A percentile compares a stretch with the other conserved stretches of the same genome.
Conservation (phyloP, 352 stramenopile species). For the Aphanomyces stellatus region DNA sequence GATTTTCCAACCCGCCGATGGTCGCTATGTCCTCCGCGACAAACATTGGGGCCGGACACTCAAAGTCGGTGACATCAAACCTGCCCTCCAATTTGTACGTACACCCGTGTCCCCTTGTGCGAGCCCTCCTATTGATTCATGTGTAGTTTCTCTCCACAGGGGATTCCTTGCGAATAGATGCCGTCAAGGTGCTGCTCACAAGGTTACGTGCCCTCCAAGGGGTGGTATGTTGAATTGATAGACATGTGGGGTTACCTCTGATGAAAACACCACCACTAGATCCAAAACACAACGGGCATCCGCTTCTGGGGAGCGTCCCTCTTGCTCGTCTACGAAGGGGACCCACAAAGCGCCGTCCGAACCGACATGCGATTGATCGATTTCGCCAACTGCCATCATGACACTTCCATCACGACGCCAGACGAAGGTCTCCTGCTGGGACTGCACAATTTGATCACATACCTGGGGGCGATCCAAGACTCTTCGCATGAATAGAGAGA, state of each 20-base stretch:
- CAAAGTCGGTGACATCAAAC: conserved; percentile 40
- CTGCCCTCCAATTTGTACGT: conserved; percentile 51
- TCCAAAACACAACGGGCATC: conserved; percentile 39
- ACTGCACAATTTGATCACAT: conserved; percentile 47
- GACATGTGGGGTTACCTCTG: not conserved
- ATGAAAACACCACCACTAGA: conserved; percentile 2
- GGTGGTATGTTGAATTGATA: conserved; percentile 19
- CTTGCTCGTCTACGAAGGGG: conserved; percentile 68
- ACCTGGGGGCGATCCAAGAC: too few relatives aligned
- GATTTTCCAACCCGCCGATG: conserved; percentile 50
- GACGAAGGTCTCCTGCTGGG: conserved; percentile 63
- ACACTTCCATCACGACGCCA: conserved; percentile 31
- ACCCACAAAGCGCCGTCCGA: conserved; percentile 15
- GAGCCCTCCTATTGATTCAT: not conserved
- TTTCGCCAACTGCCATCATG: conserved; percentile 74
- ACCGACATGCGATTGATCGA: conserved; percentile 63
- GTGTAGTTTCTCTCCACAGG: conserved; percentile 57
- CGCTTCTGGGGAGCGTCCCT: conserved; percentile 71
- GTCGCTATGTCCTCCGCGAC: conserved; percentile 63
- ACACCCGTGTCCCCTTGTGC: not conserved
- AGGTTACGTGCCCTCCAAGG: conserved; percentile 40
- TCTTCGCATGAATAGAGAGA: too few relatives aligned
- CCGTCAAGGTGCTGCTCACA: conserved; percentile 32
- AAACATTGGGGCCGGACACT: conserved; percentile 70
- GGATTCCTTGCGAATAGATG: conserved; percentile 31